A percentile compares a stretch with the other conserved stretches of the same genome.
phyloP scores from a whole-genome alignment of 108 stramenopile genomes.

The Skeletonema costatum region DNA sequence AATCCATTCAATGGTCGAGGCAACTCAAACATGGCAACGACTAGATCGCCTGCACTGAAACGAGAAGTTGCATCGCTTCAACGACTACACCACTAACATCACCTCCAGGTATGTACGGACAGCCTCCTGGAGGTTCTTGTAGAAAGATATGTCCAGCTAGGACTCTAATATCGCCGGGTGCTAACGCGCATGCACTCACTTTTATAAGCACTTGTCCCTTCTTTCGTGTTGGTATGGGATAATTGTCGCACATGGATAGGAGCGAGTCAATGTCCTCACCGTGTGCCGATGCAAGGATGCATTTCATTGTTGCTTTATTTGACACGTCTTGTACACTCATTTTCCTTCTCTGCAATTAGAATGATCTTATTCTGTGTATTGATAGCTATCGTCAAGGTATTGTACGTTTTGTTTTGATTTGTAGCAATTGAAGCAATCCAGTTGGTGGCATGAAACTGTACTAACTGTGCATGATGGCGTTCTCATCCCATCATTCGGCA shows the following conservation, averaged over 20 bases:
- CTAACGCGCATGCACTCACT: slow-evolving; percentile 54
- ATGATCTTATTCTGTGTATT: too few species aligned
- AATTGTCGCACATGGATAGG: slow-evolving; percentile 15
- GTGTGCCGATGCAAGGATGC: slow-evolving; percentile 17
- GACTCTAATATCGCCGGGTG: slow-evolving; percentile 53
- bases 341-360: background rate
- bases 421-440: background rate
- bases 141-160: slow-evolving; percentile 46
- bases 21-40: slow-evolving; percentile 44
- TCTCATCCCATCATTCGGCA: background rate
- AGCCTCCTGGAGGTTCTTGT: slow-evolving; percentile 24
- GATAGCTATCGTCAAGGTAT: too few species aligned
- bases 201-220: slow-evolving; percentile 41
- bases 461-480: background rate
- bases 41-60: slow-evolving; percentile 46
- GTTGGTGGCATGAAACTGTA: too few species aligned
- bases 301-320: slow-evolving; percentile 18
- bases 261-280: slow-evolving; percentile 26
- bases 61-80: slow-evolving; percentile 36
- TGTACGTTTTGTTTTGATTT: background rate
- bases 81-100: slow-evolving; percentile 59
- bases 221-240: slow-evolving; percentile 18
- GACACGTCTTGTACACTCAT: slow-evolving; percentile 13
- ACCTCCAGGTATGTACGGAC: slow-evolving; percentile 61
- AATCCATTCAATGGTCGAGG: slow-evolving; percentile 51